Conservation (phyloP, 2,329 filamentous ascomycete species). For the Ustilaginoidea virens region DNA sequence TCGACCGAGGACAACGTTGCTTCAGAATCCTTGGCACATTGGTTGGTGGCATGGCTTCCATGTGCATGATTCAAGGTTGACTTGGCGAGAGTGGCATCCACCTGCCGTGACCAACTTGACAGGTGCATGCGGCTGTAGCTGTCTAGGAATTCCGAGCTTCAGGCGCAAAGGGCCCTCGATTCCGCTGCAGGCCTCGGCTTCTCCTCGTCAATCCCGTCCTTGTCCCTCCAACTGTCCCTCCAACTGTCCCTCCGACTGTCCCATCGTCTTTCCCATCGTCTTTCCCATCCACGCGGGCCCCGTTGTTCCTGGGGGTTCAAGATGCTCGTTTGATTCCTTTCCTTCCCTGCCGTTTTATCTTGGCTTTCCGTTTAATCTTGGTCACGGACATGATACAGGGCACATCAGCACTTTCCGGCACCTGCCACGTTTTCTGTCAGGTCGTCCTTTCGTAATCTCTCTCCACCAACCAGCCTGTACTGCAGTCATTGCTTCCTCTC, state of each 20-base stretch:
- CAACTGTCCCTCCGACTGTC: slow-evolving; percentile 4
- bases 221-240: no score
- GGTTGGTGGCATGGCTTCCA: no score
- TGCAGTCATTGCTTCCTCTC: slow-evolving; percentile 5
- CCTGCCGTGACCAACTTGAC: slow-evolving; percentile 1
- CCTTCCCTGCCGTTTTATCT: slow-evolving; percentile 11
- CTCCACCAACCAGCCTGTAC: slow-evolving; percentile 2
- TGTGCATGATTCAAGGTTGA: no score
- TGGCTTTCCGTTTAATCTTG: slow-evolving; percentile 10
- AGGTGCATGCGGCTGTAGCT: slow-evolving; percentile 6
- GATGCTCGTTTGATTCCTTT: slow-evolving; percentile 6
- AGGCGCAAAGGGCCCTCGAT: no score
- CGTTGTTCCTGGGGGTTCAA: not conserved
- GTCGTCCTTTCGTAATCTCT: slow-evolving; percentile 4
- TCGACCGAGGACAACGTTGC: no score
- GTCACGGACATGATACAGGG: slow-evolving; percentile 3
- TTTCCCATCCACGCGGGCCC: slow-evolving; percentile 1
- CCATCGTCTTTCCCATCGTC: slow-evolving; percentile 3
- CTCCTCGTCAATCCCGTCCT: no score
- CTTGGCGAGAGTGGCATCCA: no score
- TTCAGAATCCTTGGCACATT: no score
- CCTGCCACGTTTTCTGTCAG: slow-evolving; percentile 7
- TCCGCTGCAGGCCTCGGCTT: no score
- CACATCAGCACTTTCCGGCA: slow-evolving; percentile 13
- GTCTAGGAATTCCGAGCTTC: no score